These are phyloP conservation scores for Acanthamoeba triangularis DNA, from an alignment of 208 protist species.

Conservation along the genomic window DNA sequence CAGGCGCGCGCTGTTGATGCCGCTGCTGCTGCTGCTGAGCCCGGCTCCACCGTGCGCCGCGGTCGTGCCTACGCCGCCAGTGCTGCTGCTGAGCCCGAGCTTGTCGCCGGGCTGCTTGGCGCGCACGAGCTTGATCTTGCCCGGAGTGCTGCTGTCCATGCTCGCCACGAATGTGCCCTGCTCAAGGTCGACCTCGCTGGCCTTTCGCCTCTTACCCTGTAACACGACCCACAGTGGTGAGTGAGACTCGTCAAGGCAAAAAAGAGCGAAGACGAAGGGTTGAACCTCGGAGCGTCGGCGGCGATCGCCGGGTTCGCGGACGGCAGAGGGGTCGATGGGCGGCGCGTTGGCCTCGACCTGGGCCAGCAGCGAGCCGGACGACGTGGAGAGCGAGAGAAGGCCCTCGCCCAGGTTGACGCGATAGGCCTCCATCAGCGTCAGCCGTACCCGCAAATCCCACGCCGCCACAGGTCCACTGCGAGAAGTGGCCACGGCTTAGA, in stretches of 20 bases:
- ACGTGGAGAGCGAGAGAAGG: background rate
- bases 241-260: background rate
- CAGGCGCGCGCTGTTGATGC: constrained; percentile 1
- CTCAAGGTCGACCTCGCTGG: constrained; percentile 10
- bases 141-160: background rate
- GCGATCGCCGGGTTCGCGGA: background rate
- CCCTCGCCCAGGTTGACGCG: background rate
- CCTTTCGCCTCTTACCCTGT: background rate
- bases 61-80: background rate
- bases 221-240: background rate
- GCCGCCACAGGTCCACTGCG: background rate
- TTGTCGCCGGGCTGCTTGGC: constrained; percentile 4
- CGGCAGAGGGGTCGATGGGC: background rate
- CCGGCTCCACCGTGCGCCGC: background rate
- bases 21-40: background rate
- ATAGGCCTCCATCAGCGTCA: background rate
- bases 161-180: constrained; percentile 27
- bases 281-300: constrained; percentile 2
- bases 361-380: constrained; percentile 22
- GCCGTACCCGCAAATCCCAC: constrained; percentile 19
- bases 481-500: background rate
- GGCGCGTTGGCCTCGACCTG: constrained; percentile 7
- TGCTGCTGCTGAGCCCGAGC: background rate
- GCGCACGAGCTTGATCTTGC: constrained; percentile 16
- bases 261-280: background rate